Percentiles rank a stretch among this genome's conserved stretches.
Evolutionary conservation across 139 green algal genomes (phyloP).

Genomic region (Micractinium sp.): DNA sequence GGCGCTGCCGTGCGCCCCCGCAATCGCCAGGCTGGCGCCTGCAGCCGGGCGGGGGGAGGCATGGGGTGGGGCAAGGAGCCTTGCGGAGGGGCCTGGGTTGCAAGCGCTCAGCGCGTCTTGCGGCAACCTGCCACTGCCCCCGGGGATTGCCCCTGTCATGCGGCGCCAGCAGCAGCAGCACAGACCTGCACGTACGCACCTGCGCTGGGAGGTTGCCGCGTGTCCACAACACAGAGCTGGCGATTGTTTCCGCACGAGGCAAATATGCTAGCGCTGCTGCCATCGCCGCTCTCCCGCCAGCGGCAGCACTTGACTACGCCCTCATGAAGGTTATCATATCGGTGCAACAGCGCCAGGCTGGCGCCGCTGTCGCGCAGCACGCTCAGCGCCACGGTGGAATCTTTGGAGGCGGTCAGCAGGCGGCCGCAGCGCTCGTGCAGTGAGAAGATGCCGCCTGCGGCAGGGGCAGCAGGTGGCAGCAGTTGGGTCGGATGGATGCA

Average conservation of each 20-base stretch:
- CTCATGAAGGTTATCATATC: conserved; percentile 35
- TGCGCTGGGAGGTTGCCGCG: background rate
- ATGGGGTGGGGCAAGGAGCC: background rate
- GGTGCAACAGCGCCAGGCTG: conserved; percentile 12
- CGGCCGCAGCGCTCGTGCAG: conserved; percentile 31
- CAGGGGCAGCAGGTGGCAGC: too few species aligned
- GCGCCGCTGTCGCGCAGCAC: conserved; percentile 1
- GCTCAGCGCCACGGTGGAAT: conserved; percentile 35
- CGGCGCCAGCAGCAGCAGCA: background rate
- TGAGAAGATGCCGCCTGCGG: conserved; percentile 48
- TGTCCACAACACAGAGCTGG: conserved; percentile 23
- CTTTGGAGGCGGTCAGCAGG: conserved; percentile 43
- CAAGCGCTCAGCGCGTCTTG: background rate
- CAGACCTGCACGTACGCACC: background rate
- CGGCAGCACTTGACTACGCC: conserved; percentile 51
- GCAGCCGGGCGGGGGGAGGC: background rate
- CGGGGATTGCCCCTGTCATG: background rate
- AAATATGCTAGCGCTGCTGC: conserved; percentile 9
- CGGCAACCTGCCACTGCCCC: too few species aligned
- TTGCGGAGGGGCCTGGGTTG: background rate
- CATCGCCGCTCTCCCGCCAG: conserved; percentile 26
- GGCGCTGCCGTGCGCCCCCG: background rate
- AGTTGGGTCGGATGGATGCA: too few species aligned
- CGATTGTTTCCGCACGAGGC: conserved; percentile 51
- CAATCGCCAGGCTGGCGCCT: conserved; percentile 14